Percentiles rank a stretch among this genome's conserved stretches.
Evolutionary conservation across 75 land plant species (phyloP).

Genomic region (Picea glauca): DNA sequence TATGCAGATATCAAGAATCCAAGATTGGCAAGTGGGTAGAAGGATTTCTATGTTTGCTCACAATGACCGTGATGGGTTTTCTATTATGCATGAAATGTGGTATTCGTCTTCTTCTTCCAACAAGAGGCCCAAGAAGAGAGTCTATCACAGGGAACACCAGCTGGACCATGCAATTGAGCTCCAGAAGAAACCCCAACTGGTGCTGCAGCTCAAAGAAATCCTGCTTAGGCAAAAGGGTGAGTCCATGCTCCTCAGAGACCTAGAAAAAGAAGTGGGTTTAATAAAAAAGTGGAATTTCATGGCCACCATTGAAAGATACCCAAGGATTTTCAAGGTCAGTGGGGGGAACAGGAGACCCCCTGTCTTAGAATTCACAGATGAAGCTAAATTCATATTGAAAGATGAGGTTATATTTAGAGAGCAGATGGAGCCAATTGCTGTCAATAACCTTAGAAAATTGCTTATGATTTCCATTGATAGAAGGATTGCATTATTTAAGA

Average conservation of each 20-base stretch:
- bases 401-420: constrained; percentile 33
- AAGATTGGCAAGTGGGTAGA: background rate
- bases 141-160: constrained; percentile 49
- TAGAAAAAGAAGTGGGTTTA: constrained; percentile 72
- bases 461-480: constrained; percentile 79
- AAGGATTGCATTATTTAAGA: constrained; percentile 43
- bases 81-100: background rate
- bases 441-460: constrained; percentile 66
- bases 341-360: constrained; percentile 30
- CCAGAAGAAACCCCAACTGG: constrained; percentile 54
- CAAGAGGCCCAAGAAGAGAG: constrained; percentile 56
- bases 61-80: background rate
- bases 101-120: constrained; percentile 11
- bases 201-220: constrained; percentile 51
- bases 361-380: constrained; percentile 36
- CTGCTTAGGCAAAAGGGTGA: constrained; percentile 25
- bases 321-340: constrained; percentile 53
- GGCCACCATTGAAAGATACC: constrained; percentile 50
- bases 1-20: background rate
- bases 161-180: constrained; percentile 62
- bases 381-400: constrained; percentile 36
- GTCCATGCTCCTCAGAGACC: constrained; percentile 56
- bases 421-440: constrained; percentile 59
- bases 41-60: background rate
- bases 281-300: constrained; percentile 64